A percentile compares a stretch with the other conserved stretches of the same genome.
Evolutionary conservation across 2,329 filamentous ascomycete species (phyloP).

Genomic region (Talaromyces sp.): DNA sequence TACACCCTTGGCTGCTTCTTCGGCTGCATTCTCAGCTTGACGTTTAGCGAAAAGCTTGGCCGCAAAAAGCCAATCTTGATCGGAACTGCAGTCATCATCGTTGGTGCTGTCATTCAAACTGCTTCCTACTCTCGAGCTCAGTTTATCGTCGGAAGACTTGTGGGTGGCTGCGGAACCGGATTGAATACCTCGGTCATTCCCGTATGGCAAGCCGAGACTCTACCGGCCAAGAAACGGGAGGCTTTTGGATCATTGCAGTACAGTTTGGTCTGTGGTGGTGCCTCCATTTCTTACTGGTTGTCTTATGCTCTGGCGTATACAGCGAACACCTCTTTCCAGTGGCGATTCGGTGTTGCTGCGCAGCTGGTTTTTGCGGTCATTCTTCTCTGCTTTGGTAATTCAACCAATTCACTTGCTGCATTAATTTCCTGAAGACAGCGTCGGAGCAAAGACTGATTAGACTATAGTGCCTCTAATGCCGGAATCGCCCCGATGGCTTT

Average conservation of each 20-base stretch:
- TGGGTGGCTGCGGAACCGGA: slow-evolving; percentile 45
- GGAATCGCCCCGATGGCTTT: slow-evolving; percentile 24
- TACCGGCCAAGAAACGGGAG: slow-evolving; percentile 16
- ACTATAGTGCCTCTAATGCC: slow-evolving; percentile 17
- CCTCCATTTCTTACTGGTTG: slow-evolving; percentile 18
- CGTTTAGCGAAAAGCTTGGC: slow-evolving; percentile 23
- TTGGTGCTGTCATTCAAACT: slow-evolving; percentile 30
- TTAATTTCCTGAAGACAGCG: background rate
- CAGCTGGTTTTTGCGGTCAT: slow-evolving; percentile 37
- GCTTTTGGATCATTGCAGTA: slow-evolving; percentile 15
- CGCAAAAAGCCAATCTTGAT: slow-evolving; percentile 25
- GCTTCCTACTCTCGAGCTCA: slow-evolving; percentile 29
- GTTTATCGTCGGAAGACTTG: slow-evolving; percentile 45
- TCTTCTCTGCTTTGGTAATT: slow-evolving; percentile 5
- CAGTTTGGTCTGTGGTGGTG: slow-evolving; percentile 11
- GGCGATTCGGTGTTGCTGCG: slow-evolving; percentile 23
- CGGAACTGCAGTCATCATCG: slow-evolving; percentile 24
- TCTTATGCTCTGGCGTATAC: slow-evolving; percentile 17
- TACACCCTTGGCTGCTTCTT: slow-evolving; percentile 29
- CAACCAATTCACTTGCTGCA: background rate
- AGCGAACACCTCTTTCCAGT: slow-evolving; percentile 14
- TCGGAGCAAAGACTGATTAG: background rate
- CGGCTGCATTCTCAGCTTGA: slow-evolving; percentile 25
- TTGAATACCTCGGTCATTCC: slow-evolving; percentile 36
- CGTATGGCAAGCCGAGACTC: slow-evolving; percentile 18